Evolutionary conservation across 1,139 yeast genomes (phyloP), one percentile per base, ranked within the genome.

Genomic region (Protomyces lactucae-debilis): DNA sequence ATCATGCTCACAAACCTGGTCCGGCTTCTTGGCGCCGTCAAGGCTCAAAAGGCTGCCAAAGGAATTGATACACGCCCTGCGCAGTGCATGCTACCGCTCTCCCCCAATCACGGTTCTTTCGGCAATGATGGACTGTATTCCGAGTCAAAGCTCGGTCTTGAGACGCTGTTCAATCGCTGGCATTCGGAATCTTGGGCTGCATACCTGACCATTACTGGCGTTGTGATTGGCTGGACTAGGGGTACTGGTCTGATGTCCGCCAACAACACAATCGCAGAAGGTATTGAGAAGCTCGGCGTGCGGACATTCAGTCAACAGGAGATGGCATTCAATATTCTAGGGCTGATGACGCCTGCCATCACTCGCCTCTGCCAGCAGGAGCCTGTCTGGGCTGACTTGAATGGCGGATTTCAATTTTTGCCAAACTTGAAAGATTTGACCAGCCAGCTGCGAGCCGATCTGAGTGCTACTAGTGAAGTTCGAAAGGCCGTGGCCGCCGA

Each of bases 231-330:
- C 76, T 93, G 99, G 99, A 93, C 99, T 69, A 90, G 99, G 84
- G 99, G 99, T 78, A 93, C 99, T 69, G 99, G 99, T 75, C 86
- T 93, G 75, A 93, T 93, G 99, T 83, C 92, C 74, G 97, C 87
- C 72, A 93, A 93, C 83, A 93, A 93, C 80, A 87, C 91, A 75
- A 90, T 93, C 76, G 97, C 99, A 67, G 97, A 92, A 79, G 97
- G 97, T 72, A 89, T 93, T 75, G 99, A 93, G 80, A 85, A 85
- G 76, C 81, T 88, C 70, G 98, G 99, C 73, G 97, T 93, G 64
- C 88, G 99, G 80, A 93, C 99, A 59, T 93, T 92, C 83, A 88
- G 96, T 68, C 99, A 93, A 80, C 89, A 89, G 79, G 99, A 93
- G 80, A 93, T 93, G 99, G 98, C 99, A 57, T 93, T 93, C 85